Evolutionary conservation across 352 stramenopile species (phyloP), one percentile per base, ranked within the genome.

Genomic region (Phytopythium oedochilum): DNA sequence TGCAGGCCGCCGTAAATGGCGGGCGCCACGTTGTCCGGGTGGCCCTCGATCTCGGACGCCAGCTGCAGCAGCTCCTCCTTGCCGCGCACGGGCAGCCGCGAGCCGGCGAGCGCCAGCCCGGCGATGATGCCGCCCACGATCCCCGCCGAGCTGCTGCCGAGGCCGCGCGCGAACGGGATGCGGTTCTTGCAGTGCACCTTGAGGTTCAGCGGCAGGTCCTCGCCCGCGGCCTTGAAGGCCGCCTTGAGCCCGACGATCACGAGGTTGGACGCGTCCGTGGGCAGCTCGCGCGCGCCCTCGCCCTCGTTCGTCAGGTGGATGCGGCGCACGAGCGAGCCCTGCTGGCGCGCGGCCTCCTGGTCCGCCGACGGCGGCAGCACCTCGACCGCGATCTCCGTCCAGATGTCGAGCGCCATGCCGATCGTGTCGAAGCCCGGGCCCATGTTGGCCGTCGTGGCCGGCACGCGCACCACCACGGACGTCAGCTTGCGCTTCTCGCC

Each of bases 41-140:
- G 97, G 20, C 97, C 97, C 61, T 99, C 97, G 58, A 99, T 99
- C 59, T 91, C 89, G 9, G 96, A 97, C 14, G 97, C 95, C 64
- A 99, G 87, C 63, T 99, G 96, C 61, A 99, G 75, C 42, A 99
- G 81, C 66, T 96, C 91, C 65, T 99, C 97, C 35, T 79, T 81
- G 35, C 85, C 88, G 40, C 73, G 83, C 51, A 96, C 88, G 0
- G 89, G 83, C 32, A 98, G 70, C 15, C 89, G 78, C 84, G 98
- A 96, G 48, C 97, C 97, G 5, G 96, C 90, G 46, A 99, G 81
- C 29, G 98, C 94, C n/a, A 99, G 85, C 38, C 97, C 97, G 3
- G 96, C 96, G 62, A 99, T 98, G 68, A 99, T 97, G 23, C 97
- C 97, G 31, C 93, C 97, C 22, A 99, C 96, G 74, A 99, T 99